phyloP scores from a whole-genome alignment of 208 protist species.

The Acanthamoeba royreba region DNA sequence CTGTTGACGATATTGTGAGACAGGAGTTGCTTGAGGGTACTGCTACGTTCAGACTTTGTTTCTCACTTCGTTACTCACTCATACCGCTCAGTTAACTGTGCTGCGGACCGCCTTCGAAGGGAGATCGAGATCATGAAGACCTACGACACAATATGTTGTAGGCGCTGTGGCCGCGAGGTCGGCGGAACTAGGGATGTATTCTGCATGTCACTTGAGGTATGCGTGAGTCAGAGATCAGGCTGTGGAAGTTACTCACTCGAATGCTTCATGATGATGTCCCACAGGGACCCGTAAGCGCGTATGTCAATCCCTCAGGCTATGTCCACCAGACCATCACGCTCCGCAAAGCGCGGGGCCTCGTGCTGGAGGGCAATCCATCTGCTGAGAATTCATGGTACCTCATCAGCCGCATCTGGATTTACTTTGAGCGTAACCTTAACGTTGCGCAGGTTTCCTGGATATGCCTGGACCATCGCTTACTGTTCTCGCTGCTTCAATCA shows the following conservation, averaged over 20 bases:
- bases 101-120: background rate
- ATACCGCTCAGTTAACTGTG: background rate
- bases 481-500: background rate
- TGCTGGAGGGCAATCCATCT: background rate
- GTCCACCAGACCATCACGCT: constrained; percentile 31
- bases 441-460: background rate
- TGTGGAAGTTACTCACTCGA: too few species aligned
- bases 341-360: background rate
- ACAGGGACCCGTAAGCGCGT: background rate
- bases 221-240: too few species aligned
- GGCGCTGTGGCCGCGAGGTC: background rate
- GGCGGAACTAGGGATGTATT: background rate
- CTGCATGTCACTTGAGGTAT: constrained; percentile 45
- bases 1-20: background rate
- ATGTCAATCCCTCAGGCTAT: background rate
- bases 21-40: constrained; percentile 26
- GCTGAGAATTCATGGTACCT: constrained; percentile 17
- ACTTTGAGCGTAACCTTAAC: too few species aligned
- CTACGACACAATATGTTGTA: background rate
- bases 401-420: too few species aligned
- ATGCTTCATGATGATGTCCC: too few species aligned
- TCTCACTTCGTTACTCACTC: background rate
- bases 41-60: background rate
- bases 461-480: constrained; percentile 41
- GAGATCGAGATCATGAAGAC: constrained; percentile 33